Conservation (phyloP, 257 asterid genomes). For the Solanum neorickii region DNA sequence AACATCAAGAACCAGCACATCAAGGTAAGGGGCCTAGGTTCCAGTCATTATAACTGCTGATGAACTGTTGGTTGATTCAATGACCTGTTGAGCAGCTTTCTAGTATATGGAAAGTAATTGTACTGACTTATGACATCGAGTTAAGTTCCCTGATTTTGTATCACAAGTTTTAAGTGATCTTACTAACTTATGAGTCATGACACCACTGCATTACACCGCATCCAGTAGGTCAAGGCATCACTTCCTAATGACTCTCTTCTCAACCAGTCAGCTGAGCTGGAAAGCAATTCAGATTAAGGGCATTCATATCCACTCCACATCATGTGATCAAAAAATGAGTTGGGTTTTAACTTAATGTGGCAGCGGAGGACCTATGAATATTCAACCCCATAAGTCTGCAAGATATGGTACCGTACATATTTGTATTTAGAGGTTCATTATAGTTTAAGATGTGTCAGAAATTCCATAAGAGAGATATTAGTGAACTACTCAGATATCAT, state of each 20-base stretch:
- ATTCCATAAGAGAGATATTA: neutral
- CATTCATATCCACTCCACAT: neutral
- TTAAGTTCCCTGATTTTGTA: neutral
- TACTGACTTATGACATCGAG: neutral
- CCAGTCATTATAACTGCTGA: neutral
- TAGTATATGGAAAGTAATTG: neutral
- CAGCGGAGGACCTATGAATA: neutral
- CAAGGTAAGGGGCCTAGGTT: neutral
- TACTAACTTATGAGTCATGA: neutral
- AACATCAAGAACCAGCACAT: neutral
- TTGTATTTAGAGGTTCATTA: neutral
- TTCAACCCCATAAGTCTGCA: neutral
- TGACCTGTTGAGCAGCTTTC: neutral
- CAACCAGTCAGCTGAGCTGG: neutral
- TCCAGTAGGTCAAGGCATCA: neutral
- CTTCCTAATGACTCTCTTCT: neutral
- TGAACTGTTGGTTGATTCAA: neutral
- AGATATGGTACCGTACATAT: neutral
- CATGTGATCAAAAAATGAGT: neutral
- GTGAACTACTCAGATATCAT: neutral
- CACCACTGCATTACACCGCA: neutral
- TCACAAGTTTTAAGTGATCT: neutral
- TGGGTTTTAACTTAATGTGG: neutral
- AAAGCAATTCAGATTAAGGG: neutral
- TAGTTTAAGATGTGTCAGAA: neutral